Percentiles rank a stretch among this genome's conserved stretches.
These are phyloP conservation scores for Penicillium fimorum DNA, from an alignment of 495 filamentous ascomycete species.

Conservation along the genomic window DNA sequence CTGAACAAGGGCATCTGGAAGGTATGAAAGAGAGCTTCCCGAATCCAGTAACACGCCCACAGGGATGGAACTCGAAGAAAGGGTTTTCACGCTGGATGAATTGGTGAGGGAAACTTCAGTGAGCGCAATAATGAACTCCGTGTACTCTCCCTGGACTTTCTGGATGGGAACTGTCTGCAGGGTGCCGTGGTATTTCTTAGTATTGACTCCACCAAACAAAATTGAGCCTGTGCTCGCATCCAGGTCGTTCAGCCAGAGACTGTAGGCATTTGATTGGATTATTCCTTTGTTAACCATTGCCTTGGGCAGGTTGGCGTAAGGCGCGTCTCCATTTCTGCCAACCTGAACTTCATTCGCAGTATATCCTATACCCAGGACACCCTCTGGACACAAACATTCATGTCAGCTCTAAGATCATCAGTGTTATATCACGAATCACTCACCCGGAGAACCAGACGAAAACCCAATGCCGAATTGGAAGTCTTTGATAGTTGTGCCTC, in stretches of 20 bases:
- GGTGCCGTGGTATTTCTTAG: slow-evolving; percentile 67
- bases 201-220: slow-evolving; percentile 90
- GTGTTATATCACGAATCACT: slow-evolving; percentile 9
- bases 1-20: slow-evolving; percentile 66
- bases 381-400: slow-evolving; percentile 45
- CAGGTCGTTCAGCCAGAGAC: slow-evolving; percentile 54
- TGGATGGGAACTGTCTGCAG: slow-evolving; percentile 78
- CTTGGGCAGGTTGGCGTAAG: slow-evolving; percentile 79
- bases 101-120: slow-evolving; percentile 58
- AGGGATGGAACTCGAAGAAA: slow-evolving; percentile 53
- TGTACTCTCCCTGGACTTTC: slow-evolving; percentile 52
- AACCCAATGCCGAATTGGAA: slow-evolving; percentile 91
- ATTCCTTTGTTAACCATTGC: slow-evolving; percentile 66
- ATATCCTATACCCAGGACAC: slow-evolving; percentile 93
- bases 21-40: slow-evolving; percentile 86
- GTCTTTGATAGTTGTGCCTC: slow-evolving; percentile 53
- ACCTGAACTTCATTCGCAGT: slow-evolving; percentile 76
- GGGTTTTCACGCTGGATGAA: slow-evolving; percentile 40
- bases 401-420: not conserved
- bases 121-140: slow-evolving; percentile 81
- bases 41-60: slow-evolving; percentile 79
- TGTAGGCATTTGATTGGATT: slow-evolving; percentile 82
- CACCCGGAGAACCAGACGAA: slow-evolving; percentile 56
- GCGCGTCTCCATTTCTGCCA: slow-evolving; percentile 50
- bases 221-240: slow-evolving; percentile 74